Evolutionary conservation across 2,329 filamentous ascomycete species (phyloP).

Genomic region (Sporothrix brunneoviolacea): DNA sequence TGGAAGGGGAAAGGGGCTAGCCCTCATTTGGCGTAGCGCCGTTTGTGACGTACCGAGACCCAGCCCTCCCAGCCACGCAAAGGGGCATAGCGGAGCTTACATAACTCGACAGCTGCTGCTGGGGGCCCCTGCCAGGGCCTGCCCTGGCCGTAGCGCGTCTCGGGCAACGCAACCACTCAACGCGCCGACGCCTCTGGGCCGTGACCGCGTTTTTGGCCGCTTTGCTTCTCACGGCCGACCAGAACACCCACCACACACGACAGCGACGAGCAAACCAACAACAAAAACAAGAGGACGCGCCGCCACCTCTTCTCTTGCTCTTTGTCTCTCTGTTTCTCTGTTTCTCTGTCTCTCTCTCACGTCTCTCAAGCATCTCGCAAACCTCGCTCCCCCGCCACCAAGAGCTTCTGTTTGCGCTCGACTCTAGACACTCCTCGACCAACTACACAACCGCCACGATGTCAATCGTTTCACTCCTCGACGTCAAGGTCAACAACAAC

Average conservation of each 20-base stretch:
- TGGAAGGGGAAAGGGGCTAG: not conserved
- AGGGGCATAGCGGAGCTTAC: constrained; percentile 1
- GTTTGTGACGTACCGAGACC: constrained; percentile 13
- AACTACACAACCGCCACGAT: constrained; percentile 52
- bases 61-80: constrained; percentile 1
- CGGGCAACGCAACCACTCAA: constrained; percentile 17
- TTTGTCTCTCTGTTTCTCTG: constrained; percentile 4
- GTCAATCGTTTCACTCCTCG: constrained; percentile 94
- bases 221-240: not conserved
- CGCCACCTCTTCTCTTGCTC: not conserved
- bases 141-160: not conserved
- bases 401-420: not conserved
- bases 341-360: not conserved
- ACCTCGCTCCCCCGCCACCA: not conserved
- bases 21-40: not conserved
- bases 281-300: constrained; percentile 1
- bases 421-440: too few relatives aligned
- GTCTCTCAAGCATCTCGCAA: not conserved
- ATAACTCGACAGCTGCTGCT: constrained; percentile 7
- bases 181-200: constrained; percentile 11
- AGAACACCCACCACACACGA: not conserved
- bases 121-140: too few relatives aligned
- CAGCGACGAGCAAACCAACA: not conserved
- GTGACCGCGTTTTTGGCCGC: constrained; percentile 17
- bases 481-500: constrained; percentile 95